Conservation (phyloP, 2,329 filamentous ascomycete genomes). For the Metarhizium brunneum region DNA sequence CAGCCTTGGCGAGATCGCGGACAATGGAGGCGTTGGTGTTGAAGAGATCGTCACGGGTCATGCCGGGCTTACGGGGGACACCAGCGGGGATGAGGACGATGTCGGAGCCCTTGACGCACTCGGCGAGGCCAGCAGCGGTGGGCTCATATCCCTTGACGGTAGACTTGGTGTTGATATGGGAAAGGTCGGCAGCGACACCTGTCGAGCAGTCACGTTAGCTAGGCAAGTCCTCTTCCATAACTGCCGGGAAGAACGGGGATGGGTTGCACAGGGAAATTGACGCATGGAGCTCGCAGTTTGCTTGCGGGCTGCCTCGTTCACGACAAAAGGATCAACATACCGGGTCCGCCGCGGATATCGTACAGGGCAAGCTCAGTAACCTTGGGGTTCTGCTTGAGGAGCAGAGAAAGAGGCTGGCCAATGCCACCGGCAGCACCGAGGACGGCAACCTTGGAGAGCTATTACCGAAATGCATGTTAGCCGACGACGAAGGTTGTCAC, state of each 20-base stretch:
- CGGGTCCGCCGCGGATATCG: slow-evolving; percentile 90
- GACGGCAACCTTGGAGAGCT: slow-evolving; percentile 97
- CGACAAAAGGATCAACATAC: slow-evolving; percentile 42
- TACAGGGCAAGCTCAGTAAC: slow-evolving; percentile 93
- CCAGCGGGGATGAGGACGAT: slow-evolving; percentile 96
- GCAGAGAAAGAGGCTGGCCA: slow-evolving; percentile 92
- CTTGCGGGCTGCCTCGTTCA: neutral
- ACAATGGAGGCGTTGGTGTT: slow-evolving; percentile 99
- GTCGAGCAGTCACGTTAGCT: slow-evolving; percentile 2
- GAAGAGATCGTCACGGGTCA: slow-evolving; percentile 99
- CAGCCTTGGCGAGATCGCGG: slow-evolving; percentile 93
- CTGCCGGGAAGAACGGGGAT: neutral
- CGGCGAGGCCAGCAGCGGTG: slow-evolving; percentile 63
- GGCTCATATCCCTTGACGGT: slow-evolving; percentile 83
- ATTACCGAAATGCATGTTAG: slow-evolving; percentile 9
- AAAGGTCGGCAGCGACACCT: slow-evolving; percentile 97
- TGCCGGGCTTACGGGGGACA: slow-evolving; percentile 98
- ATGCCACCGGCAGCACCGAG: slow-evolving; percentile 97
- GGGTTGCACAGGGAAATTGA: slow-evolving; percentile 5
- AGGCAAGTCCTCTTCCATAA: neutral
- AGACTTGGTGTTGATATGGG: slow-evolving; percentile 99
- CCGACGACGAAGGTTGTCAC: neutral
- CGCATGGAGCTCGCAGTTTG: neutral
- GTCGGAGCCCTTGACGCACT: slow-evolving; percentile 77
- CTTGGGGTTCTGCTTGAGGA: slow-evolving; percentile 96